Evolutionary conservation across 768 basidiomycete genomes (phyloP).

Genomic region (Leccinum broughii): DNA sequence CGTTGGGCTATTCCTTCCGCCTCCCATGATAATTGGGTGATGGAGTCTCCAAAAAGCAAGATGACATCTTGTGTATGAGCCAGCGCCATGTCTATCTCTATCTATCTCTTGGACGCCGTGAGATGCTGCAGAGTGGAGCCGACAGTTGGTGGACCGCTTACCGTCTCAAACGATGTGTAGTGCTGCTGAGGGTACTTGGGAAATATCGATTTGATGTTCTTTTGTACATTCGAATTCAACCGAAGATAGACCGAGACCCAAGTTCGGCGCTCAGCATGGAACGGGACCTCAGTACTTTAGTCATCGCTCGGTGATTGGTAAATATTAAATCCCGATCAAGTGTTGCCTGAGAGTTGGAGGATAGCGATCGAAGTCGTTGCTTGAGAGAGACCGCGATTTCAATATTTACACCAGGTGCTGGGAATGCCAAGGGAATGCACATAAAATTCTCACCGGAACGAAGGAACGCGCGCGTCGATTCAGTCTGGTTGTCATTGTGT

Average conservation of each 20-base stretch:
- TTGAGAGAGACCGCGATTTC: not conserved
- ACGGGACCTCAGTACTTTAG: not conserved
- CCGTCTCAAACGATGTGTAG: not conserved
- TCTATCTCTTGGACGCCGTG: not conserved
- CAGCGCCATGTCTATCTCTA: conserved; percentile 45
- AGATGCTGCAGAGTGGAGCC: not conserved
- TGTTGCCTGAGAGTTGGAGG: not conserved
- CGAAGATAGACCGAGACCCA: not conserved
- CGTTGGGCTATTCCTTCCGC: conserved; percentile 64
- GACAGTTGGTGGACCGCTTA: not conserved
- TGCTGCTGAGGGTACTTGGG: not conserved
- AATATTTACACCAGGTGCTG: not conserved
- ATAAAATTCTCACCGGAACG: not conserved
- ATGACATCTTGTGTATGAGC: conserved; percentile 59
- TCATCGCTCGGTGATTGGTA: not conserved
- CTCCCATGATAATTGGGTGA: conserved; percentile 71
- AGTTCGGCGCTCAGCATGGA: not conserved
- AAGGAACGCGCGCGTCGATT: not conserved
- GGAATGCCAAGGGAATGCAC: not conserved
- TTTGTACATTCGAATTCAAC: not conserved
- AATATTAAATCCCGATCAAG: not conserved
- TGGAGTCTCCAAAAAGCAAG: conserved; percentile 80
- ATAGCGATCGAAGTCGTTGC: not conserved
- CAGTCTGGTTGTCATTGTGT: not conserved
- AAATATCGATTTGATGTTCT: not conserved